Base-by-base conservation (phyloP, 2,329 filamentous ascomycete species). In the Parasarocladium wereldwijsianum region DNA sequence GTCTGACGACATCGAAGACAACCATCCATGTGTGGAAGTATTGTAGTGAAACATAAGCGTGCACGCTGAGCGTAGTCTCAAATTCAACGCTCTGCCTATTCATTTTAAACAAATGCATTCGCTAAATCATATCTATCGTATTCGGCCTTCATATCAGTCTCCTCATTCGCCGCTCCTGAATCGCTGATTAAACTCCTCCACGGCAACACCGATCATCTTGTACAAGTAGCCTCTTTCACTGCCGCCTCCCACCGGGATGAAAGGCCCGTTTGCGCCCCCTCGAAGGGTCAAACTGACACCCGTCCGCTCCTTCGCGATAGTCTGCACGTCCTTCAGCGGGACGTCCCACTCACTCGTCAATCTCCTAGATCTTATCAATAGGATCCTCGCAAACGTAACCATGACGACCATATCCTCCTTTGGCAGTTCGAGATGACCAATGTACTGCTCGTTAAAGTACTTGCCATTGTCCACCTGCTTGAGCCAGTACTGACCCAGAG, bases 381-480 rank as follows among this genome's bases (percentile, higher is more conserved):
- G 73, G 49, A 98, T 93, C 4, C 83, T 73, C 38, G 71, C 67
- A 50, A 81, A 90, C 8, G 82, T 94, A 36, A 98, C 68, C 71
- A 96, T 83, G 27, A 86, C 78, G 33, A 87, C 75, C 63, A 85
- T 80, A 49, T 92, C 86, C 50, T 90, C 83, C 36, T 76, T 74
- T 8, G 84, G 81, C 16, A 98, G 69, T 54, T 98, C 87, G 4
- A 98, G 64, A 49, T 98, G 92, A 4, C 86, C 92, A 51, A 98
- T 90, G 58, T 98, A 98, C 49, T 84, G 71, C 54, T 98, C 90
- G 56, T 93, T 79, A 68, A 98, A 98, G 63, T 87, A 96, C 52
- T 86, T 90, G 37, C 90, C 90, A 40, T 94, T 90, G 55, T 98
- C 90, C 8, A 93, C 75, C 35, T 93, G 93, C 65, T 98, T 98